Base-by-base conservation (phyloP, 306 rosid species). In the Prunus davidiana region DNA sequence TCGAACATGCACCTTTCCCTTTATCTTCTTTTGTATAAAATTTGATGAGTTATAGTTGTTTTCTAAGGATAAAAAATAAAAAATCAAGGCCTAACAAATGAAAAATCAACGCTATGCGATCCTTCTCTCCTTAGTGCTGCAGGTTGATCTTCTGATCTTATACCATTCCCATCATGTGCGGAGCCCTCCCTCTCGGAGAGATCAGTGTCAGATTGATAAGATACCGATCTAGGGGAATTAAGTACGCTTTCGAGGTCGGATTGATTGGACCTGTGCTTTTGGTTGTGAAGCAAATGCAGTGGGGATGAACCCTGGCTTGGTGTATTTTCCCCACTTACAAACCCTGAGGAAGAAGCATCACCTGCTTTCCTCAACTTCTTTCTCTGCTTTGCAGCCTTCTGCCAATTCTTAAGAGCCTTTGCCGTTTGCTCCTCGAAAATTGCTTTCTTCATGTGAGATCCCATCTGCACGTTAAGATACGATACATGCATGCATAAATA, bases 341-440 rank as follows among this genome's bases (percentile, higher is more conserved):
- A 76, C 18, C 81, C 82, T 20, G 87, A 79, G 41, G 50, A 54
- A 9, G 85, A 70, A 57, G 56, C 66, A 19, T 76, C 86, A 28
- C 15, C 45, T 32, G 13, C 75, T 68, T 82, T 78, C 73, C 82
- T 87, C 69, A 80, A 58, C 76, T 83, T 89, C 16, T 76, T 81
- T 61, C 78, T 82, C 0, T 79, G 86, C 58, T 60, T 89, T 3
- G 92, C 94, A 0, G 78, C 71, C 47, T 84, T 86, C 55, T 83
- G 91, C 94, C 97, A 91, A 47, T 86, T 89, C 85, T 72, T 87
- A 4, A 91, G 88, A 27, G 92, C 94, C 57, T 80, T 89, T 16
- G 91, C 77, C 0, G 92, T 89, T 84, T 89, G 94, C 71, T 91
- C 90, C 82, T 89, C 91, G 65, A 91, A 91, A 5, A 87, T 88